Percentiles rank a stretch among this genome's conserved stretches.
These are phyloP conservation scores for Brassica cretica DNA, from an alignment of 345 rosid species.

Conservation along the genomic window DNA sequence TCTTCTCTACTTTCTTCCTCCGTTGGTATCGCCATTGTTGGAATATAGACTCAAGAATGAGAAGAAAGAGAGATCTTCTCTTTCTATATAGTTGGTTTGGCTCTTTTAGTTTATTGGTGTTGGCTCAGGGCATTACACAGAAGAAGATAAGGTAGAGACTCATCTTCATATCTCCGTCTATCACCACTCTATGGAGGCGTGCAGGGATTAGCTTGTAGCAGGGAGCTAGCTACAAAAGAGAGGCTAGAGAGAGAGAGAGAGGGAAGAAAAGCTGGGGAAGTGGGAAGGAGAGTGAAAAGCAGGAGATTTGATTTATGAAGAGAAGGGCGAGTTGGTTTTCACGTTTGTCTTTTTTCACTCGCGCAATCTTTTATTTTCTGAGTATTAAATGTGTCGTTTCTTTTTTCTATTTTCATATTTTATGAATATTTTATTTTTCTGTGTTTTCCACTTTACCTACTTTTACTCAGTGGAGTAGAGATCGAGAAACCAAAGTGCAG, in stretches of 20 bases:
- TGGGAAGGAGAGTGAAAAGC: constrained; percentile 29
- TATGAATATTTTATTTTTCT: constrained; percentile 12
- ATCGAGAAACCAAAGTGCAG: constrained; percentile 43
- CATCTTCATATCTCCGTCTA: constrained; percentile 26
- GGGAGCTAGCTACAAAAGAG: constrained; percentile 31
- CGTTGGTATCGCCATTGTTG: constrained; percentile 52
- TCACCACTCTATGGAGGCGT: constrained; percentile 20
- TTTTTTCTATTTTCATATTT: not conserved
- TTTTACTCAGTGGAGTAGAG: constrained; percentile 37
- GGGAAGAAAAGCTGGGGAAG: constrained; percentile 29
- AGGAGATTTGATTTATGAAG: constrained; percentile 47
- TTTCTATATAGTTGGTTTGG: not conserved
- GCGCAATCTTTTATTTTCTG: not conserved
- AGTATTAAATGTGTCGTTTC: constrained; percentile 14
- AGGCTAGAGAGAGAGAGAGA: constrained; percentile 19
- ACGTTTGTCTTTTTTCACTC: constrained; percentile 57
- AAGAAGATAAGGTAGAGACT: constrained; percentile 36
- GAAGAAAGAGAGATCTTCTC: constrained; percentile 43
- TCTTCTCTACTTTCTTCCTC: constrained; percentile 35
- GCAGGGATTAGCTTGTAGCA: constrained; percentile 28
- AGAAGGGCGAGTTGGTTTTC: constrained; percentile 47
- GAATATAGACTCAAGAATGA: constrained; percentile 40
- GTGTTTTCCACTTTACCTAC: constrained; percentile 37
- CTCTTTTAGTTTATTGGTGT: constrained; percentile 29
- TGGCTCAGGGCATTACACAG: constrained; percentile 36